Conservation (phyloP, 2,329 filamentous ascomycete species). For the Cladophialophora psammophila region DNA sequence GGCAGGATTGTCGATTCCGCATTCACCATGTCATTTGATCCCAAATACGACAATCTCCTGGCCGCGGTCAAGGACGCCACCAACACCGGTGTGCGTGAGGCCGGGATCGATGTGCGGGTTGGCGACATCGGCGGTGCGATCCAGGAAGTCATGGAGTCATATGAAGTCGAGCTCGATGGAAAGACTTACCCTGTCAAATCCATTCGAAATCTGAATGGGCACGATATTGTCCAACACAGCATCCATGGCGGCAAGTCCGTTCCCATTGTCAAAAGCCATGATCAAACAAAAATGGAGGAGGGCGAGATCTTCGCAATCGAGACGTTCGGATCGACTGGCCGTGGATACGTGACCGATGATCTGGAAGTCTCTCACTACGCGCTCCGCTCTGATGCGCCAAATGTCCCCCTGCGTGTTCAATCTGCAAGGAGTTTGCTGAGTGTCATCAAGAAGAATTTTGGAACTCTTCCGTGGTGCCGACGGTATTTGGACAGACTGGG, state of each 20-base stretch:
- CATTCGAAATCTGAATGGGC: slow-evolving; percentile 86
- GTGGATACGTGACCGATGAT: slow-evolving; percentile 85
- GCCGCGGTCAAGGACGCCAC: slow-evolving; percentile 72
- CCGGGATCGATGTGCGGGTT: slow-evolving; percentile 89
- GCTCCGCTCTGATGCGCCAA: slow-evolving; percentile 73
- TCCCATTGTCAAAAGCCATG: slow-evolving; percentile 86
- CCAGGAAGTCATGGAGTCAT: slow-evolving; percentile 92
- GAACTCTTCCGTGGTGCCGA: slow-evolving; percentile 87
- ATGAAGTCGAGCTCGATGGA: slow-evolving; percentile 84
- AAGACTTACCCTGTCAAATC: slow-evolving; percentile 80
- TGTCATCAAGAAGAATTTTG: slow-evolving; percentile 96
- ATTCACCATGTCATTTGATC: slow-evolving; percentile 73
- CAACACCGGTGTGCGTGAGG: slow-evolving; percentile 80
- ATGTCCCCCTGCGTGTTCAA: slow-evolving; percentile 76
- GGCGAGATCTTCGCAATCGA: slow-evolving; percentile 95
- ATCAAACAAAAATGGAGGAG: slow-evolving; percentile 97
- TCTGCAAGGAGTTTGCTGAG: slow-evolving; percentile 86
- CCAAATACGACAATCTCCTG: slow-evolving; percentile 72
- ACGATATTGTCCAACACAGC: slow-evolving; percentile 86
- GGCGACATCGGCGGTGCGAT: slow-evolving; percentile 83
- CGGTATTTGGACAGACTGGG: slow-evolving; percentile 92
- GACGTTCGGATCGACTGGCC: slow-evolving; percentile 93
- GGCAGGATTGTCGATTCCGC: slow-evolving; percentile 75
- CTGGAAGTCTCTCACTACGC: slow-evolving; percentile 91
- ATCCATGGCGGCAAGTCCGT: slow-evolving; percentile 95